These are phyloP conservation scores for Gryganskiella cystojenkinii DNA, from an alignment of 192 early-diverging fungal genomes.

Conservation along the genomic window DNA sequence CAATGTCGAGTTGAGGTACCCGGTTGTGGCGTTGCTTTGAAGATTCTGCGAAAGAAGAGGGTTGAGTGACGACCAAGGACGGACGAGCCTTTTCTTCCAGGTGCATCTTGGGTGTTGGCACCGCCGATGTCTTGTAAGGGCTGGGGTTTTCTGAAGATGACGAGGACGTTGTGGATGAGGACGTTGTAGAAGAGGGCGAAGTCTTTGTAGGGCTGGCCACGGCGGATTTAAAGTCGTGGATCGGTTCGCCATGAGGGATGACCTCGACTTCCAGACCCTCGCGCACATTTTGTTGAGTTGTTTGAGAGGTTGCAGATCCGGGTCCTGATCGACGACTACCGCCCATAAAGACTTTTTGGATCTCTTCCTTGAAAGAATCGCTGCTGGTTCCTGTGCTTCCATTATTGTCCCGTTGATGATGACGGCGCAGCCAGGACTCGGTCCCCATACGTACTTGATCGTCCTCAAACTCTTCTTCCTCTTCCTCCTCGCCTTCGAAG, in stretches of 20 bases:
- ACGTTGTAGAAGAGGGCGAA: constrained; percentile 14
- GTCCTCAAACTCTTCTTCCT: constrained; percentile 28
- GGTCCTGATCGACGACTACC: too few species aligned
- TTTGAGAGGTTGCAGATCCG: too few species aligned
- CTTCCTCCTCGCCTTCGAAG: constrained; percentile 50
- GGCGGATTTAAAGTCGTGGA: constrained; percentile 17
- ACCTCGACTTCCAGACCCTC: too few species aligned
- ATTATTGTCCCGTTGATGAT: constrained; percentile 2
- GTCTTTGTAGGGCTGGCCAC: constrained; percentile 16
- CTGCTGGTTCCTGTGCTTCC: constrained; percentile 7
- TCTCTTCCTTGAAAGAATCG: constrained; percentile 21
- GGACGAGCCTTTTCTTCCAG: background rate
- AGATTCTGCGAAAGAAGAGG: background rate
- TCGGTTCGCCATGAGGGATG: background rate
- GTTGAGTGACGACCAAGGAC: background rate
- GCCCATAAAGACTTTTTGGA: background rate
- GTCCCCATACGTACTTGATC: constrained; percentile 17
- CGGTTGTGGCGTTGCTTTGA: constrained; percentile 17
- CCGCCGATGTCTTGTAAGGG: background rate
- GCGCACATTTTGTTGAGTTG: too few species aligned
- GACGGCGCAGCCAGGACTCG: constrained; percentile 19
- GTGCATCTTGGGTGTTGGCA: background rate
- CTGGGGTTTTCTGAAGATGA: constrained; percentile 11
- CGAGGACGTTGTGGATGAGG: constrained; percentile 14
- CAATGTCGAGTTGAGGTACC: constrained; percentile 14